Evolutionary conservation across 305 asterid species (phyloP).

Genomic region (Fraxinus platypoda): DNA sequence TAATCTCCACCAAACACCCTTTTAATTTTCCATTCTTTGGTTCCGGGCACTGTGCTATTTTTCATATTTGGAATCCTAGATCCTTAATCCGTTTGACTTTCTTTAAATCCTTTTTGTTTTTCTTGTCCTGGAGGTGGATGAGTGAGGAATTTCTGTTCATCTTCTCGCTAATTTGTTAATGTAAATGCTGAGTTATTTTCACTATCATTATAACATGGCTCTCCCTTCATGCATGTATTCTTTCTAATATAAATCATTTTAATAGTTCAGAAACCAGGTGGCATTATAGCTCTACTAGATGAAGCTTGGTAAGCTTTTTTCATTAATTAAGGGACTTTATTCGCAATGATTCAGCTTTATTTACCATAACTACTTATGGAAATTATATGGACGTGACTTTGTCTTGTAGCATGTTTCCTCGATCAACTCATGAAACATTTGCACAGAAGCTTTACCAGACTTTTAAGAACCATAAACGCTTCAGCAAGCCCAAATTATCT

Average conservation of each 20-base stretch:
- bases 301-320: conserved; percentile 52
- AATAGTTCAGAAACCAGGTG: conserved; percentile 54
- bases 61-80: neutral
- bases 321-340: neutral
- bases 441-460: conserved; percentile 93
- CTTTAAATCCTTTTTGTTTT: neutral
- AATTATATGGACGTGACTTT: neutral
- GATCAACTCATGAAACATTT: conserved; percentile 95
- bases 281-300: conserved; percentile 58
- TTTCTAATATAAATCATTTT: neutral
- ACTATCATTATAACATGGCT: neutral
- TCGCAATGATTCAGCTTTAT: conserved; percentile 7
- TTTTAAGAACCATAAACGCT: conserved; percentile 78
- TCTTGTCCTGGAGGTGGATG: neutral
- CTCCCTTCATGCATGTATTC: neutral
- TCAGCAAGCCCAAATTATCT: conserved; percentile 92
- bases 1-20: no score
- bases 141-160: neutral
- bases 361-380: neutral
- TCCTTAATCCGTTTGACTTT: neutral
- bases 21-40: neutral
- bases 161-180: neutral
- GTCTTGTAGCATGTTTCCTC: conserved; percentile 86
- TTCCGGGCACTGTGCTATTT: neutral
- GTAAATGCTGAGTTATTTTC: neutral